Evolutionary conservation across 106 monocot genomes (phyloP).

Genomic region (Ottelia alismoides): DNA sequence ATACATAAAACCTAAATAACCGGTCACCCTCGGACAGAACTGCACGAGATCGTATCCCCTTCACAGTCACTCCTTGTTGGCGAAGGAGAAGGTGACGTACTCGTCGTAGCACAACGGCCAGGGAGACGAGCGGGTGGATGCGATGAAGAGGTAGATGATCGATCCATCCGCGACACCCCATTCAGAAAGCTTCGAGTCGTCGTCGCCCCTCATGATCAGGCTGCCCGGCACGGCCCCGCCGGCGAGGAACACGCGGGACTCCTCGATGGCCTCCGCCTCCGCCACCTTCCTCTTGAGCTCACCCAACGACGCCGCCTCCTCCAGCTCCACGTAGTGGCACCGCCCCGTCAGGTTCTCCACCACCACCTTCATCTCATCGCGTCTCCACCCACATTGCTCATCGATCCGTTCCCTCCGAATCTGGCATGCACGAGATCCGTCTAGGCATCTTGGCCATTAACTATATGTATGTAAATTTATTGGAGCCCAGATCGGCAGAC

Average conservation of each 20-base stretch:
- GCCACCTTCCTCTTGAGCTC: constrained; percentile 1
- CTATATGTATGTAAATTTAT: too few species aligned
- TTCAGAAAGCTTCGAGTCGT: background rate
- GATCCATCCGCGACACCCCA: constrained; percentile 2
- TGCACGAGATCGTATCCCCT: too few species aligned
- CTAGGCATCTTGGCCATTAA: too few species aligned
- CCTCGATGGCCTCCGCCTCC: background rate
- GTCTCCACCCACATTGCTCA: too few species aligned
- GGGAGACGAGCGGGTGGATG: background rate
- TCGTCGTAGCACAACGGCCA: background rate
- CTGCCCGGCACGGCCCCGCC: background rate
- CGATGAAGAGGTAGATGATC: constrained; percentile 5
- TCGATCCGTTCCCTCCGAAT: too few species aligned
- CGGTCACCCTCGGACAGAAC: too few species aligned
- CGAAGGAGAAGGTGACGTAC: constrained; percentile 4
- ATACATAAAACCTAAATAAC: too few species aligned
- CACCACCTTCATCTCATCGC: constrained; percentile 3
- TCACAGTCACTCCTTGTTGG: too few species aligned
- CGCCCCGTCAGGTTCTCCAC: constrained; percentile 9
- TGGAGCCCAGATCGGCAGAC: too few species aligned
- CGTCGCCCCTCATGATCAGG: constrained; percentile 2
- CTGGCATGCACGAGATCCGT: too few species aligned
- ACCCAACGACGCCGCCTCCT: constrained; percentile 2
- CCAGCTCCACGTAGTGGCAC: constrained; percentile 4
- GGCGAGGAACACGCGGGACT: background rate